phyloP scores from a whole-genome alignment of 1,139 yeast genomes.

The Geotrichum carabidarum region DNA sequence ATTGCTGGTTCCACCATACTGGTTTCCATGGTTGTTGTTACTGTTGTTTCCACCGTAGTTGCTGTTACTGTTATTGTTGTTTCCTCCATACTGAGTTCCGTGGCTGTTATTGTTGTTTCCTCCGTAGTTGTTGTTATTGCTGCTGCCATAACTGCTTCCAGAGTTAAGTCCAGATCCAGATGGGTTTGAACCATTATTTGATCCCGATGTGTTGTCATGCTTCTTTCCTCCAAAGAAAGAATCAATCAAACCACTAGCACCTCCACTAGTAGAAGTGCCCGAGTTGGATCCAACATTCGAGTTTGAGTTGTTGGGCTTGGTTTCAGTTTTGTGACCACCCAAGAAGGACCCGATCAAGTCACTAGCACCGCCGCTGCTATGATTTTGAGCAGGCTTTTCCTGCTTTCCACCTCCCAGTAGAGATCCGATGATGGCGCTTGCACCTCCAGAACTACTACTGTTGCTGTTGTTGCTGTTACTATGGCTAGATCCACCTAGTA shows the following conservation, averaged over 20 bases:
- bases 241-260: conserved; percentile 1
- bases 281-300: background rate
- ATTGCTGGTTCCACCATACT: background rate
- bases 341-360: conserved; percentile 3
- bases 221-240: conserved; percentile 7
- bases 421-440: conserved; percentile 14
- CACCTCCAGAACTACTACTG: conserved; percentile 6
- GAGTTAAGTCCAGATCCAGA: too few species aligned
- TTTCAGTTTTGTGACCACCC: conserved; percentile 1
- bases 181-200: too few species aligned
- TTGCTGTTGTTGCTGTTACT: background rate
- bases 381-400: background rate
- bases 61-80: conserved; percentile 1
- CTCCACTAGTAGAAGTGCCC: background rate
- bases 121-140: conserved; percentile 7
- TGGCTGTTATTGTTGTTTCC: background rate
- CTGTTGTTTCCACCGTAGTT: conserved; percentile 1
- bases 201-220: background rate
- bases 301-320: background rate
- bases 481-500: background rate
- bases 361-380: background rate
- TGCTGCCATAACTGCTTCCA: background rate
- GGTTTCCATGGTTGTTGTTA: background rate
- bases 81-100: background rate
- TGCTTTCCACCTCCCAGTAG: conserved; percentile 9